Conservation (phyloP, 176 grass and related monocot species). For the Chloris gayana region DNA sequence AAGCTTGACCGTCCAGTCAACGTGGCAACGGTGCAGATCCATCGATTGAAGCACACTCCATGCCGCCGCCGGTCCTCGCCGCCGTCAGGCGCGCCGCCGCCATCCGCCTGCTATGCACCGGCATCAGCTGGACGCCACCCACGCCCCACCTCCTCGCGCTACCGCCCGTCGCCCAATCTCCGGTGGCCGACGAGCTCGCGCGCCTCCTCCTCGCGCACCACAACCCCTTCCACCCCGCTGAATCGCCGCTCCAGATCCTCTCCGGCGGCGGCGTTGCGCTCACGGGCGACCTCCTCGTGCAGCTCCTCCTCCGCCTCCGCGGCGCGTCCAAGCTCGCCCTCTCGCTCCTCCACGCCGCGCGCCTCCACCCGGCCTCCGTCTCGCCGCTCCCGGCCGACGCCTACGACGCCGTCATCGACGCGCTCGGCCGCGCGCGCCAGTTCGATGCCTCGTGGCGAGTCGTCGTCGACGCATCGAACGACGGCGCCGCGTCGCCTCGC, state of each 20-base stretch:
- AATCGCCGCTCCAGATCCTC: slow-evolving; percentile 70
- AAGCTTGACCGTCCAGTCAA: neutral
- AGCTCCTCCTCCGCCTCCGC: slow-evolving; percentile 80
- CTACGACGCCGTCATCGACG: slow-evolving; percentile 72
- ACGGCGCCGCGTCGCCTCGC: slow-evolving; percentile 54
- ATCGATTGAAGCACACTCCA: neutral
- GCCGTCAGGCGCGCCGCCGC: neutral
- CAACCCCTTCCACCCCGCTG: slow-evolving; percentile 80
- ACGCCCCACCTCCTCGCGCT: slow-evolving; percentile 51
- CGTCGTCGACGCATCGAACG: slow-evolving; percentile 66
- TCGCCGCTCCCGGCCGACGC: slow-evolving; percentile 35
- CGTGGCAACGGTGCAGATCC: neutral
- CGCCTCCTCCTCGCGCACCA: slow-evolving; percentile 69
- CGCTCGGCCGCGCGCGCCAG: slow-evolving; percentile 62
- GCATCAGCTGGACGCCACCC: neutral
- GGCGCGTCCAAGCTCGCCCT: slow-evolving; percentile 77
- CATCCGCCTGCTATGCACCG: slow-evolving; percentile 25
- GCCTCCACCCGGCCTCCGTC: slow-evolving; percentile 47
- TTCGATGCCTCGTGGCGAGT: slow-evolving; percentile 80
- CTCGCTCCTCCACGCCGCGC: slow-evolving; percentile 62
- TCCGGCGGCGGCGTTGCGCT: slow-evolving; percentile 50
- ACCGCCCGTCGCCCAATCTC: slow-evolving; percentile 43
- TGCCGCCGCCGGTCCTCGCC: neutral
- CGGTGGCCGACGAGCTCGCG: slow-evolving; percentile 58
- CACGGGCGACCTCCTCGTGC: slow-evolving; percentile 51